Base-by-base conservation (phyloP, 768 basidiomycete species). In the Leccinum variicolor region DNA sequence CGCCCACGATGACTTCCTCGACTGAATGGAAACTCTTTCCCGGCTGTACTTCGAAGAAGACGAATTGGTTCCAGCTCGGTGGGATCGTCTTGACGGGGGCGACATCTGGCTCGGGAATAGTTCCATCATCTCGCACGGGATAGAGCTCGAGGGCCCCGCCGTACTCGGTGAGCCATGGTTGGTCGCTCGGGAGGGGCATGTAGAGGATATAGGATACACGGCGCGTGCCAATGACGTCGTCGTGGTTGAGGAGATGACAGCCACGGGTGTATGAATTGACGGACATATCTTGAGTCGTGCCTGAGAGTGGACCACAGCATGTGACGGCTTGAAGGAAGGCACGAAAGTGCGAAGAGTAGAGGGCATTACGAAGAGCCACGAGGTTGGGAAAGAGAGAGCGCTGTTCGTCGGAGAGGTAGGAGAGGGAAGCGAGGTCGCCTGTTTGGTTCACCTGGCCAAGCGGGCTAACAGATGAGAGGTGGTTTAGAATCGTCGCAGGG, bases 171-270 rank as follows among this genome's bases (percentile, higher is more conserved):
- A 89, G 82, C 96, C 96, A 98, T 48, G 84, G 78, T 58, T 84
- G 78, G 66, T 81, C 81, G 69, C 79, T 74, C 26, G 89, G 87
- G 61, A 88, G 80, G 19, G 95, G 95, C 81, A 98, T 90, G 76
- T 98, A 98, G 50, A 98, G 86, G 74, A 98, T 96, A 77, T 96
- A 98, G 1, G 92, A 95, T 53, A 98, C 90, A 43, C 93, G 84
- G 25, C 96, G 88, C 8, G 93, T 84, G 59, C 94, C 94, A 68
- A 98, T 98, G 25, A 96, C 95, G 72, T 98, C 96, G 85, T 98
- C 96, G 78, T 98, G 96, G 73, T 96, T 92, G 66, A 98, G 86
- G 10, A 98, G 83, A 74, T 98, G 94, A 71, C 89, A 97, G 47
- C 94, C 92, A 60, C 87, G 84, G 19, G 86, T 88, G 74, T 98